Evolutionary conservation across 208 protist genomes (phyloP), one percentile per base, ranked within the genome.

Genomic region (Leptomonas pyrrhocoris): DNA sequence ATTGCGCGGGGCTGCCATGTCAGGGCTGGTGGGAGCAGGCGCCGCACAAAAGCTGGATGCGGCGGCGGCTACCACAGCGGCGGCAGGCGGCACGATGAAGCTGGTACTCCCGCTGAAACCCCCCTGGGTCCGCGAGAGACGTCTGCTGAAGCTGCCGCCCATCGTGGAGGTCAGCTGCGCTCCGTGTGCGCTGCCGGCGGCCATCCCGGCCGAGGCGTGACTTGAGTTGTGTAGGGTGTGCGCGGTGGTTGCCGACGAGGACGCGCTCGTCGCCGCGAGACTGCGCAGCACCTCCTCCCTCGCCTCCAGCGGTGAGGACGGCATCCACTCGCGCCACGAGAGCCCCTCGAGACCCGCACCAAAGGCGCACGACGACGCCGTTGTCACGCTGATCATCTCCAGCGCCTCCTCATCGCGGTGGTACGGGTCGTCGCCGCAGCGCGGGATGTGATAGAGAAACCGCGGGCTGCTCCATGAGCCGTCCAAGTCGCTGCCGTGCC

Each of bases 361-460:
- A 49, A 79, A 87, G 40, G 72, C 81, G 65, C 85, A 90, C 8
- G 81, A 87, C 12, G 77, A 83, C 4, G 81, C 83, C 0, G 81
- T 90, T 1, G 66, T 81, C 27, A 90, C 56, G 66, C 67, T 83
- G 9, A 90, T 64, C 50, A 74, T 76, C 57, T 86, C 85, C 28
- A 90, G 73, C 50, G 68, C 74, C 51, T 85, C 79, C 34, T 76
- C 69, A 48, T 90, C 85, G 9, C 79, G 60, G 64, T 90, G 85
- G 65, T 83, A 90, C 25, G 61, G 58, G 60, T 90, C 85, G 36
- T 87, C 81, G 53, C 70, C 63, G 70, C 70, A 75, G 61, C 23
- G 61, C 16, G 81, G 74, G 54, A 75, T 68, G 11, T 68, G 59
- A 38, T 49, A 68, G 9, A 75, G 54, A 13, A 43, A 36, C 6